Conservation (phyloP, 1,284 basidiomycete species). For the Ustilago shanxiensis region DNA sequence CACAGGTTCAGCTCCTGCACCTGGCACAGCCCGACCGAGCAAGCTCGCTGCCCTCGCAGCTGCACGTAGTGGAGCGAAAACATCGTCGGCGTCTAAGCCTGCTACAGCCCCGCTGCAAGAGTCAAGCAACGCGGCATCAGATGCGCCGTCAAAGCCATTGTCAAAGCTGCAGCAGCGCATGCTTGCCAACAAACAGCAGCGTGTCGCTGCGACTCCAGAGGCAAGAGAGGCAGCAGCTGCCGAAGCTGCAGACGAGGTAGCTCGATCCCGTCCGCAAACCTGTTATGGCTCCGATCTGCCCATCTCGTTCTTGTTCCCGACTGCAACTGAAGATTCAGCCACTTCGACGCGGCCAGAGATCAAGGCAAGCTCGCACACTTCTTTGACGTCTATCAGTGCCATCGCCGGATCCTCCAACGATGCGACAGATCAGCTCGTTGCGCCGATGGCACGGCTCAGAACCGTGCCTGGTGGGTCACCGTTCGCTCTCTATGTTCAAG, state of each 20-base stretch:
- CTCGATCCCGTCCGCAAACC: conserved; percentile 33
- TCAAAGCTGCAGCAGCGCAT: conserved; percentile 75
- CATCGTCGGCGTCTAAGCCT: conserved; percentile 16
- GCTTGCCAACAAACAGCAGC: conserved; percentile 55
- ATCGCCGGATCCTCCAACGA: conserved; percentile 29
- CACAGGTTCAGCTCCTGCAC: not conserved
- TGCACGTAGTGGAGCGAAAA: conserved; percentile 26
- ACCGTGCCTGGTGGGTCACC: conserved; percentile 48
- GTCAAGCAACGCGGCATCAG: conserved; percentile 70
- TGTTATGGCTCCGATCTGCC: conserved; percentile 45
- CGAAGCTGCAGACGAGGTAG: conserved; percentile 41
- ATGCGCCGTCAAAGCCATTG: conserved; percentile 71
- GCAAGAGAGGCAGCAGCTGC: conserved; percentile 36
- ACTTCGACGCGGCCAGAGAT: not conserved
- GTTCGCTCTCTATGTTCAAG: conserved; percentile 40
- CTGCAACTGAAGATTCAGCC: not conserved
- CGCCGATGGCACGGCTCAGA: conserved; percentile 20
- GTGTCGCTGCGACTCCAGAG: conserved; percentile 33
- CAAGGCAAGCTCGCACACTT: not conserved
- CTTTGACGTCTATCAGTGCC: conserved; percentile 19
- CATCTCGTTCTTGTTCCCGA: conserved; percentile 57
- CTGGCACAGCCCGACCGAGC: conserved; percentile 35
- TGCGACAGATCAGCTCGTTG: conserved; percentile 26
- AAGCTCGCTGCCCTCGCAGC: conserved; percentile 63
- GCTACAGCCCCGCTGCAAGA: conserved; percentile 11